Percentiles rank a stretch among this genome's conserved stretches.
Conservation (phyloP, 2,329 filamentous ascomycete genomes). For the Thielaviopsis musarum region DNA sequence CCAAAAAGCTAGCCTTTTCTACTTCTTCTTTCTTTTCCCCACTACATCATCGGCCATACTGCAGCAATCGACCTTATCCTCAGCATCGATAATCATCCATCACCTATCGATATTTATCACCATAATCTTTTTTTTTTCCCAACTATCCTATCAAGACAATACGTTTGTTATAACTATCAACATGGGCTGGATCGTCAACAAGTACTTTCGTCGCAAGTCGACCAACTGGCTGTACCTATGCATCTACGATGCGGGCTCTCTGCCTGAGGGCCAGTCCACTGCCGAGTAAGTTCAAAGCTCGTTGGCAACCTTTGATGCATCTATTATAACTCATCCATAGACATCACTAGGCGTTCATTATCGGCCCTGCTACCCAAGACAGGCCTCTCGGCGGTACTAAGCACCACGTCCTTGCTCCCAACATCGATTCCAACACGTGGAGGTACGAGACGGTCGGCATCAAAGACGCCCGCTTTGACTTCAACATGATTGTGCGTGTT, state of each 20-base stretch:
- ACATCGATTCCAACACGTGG: not conserved
- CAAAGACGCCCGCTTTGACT: constrained; percentile 1
- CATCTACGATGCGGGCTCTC: constrained; percentile 3
- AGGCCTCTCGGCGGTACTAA: not conserved
- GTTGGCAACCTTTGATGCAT: not conserved
- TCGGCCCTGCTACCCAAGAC: constrained; percentile 1
- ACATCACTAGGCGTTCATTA: constrained; percentile 8
- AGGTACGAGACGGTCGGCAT: constrained; percentile 1
- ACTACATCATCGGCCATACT: not conserved
- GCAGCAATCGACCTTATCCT: not conserved
- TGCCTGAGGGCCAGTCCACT: not conserved
- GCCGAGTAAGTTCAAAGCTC: not conserved
- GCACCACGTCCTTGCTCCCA: constrained; percentile 1
- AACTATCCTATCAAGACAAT: not conserved
- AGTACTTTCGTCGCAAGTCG: constrained; percentile 2
- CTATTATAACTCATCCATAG: not conserved
- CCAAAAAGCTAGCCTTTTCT: not conserved
- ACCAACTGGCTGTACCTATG: constrained; percentile 6
- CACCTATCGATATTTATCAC: not conserved
- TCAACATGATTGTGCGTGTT: constrained; percentile 7
- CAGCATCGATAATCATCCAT: not conserved
- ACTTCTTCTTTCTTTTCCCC: not conserved
- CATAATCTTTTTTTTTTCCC: not conserved
- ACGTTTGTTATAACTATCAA: not conserved
- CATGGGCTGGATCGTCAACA: constrained; percentile 9